Conservation (phyloP, 257 asterid genomes). For the Nicotiana attenuata region DNA sequence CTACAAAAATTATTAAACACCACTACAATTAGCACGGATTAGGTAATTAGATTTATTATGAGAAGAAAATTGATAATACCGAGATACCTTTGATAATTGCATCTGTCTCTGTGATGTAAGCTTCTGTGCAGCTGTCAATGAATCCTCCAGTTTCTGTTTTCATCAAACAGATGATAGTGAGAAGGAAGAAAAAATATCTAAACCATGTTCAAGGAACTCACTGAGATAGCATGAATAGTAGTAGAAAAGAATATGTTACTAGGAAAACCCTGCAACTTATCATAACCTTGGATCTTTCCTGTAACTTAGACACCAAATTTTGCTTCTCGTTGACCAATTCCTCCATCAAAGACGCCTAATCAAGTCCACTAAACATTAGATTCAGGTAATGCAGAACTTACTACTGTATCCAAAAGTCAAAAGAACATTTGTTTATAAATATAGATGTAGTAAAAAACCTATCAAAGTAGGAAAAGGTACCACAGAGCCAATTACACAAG, state of each 20-base stretch:
- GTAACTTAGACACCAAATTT: slow-evolving; percentile 42
- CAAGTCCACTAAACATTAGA: slow-evolving; percentile 10
- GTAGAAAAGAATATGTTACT: background rate
- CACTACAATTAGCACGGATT: slow-evolving; percentile 3
- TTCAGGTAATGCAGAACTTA: background rate
- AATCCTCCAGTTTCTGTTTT: slow-evolving; percentile 64
- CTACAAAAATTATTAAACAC: slow-evolving; percentile 36
- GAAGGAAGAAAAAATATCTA: slow-evolving; percentile 11
- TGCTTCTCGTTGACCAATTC: slow-evolving; percentile 48
- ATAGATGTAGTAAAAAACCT: background rate
- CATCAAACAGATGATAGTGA: slow-evolving; percentile 13
- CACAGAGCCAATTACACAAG: background rate
- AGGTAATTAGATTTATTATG: slow-evolving; percentile 4
- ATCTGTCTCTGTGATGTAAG: slow-evolving; percentile 47
- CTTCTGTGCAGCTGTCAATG: slow-evolving; percentile 48
- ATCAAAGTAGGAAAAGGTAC: background rate
- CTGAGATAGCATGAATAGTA: background rate
- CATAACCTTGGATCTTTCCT: slow-evolving; percentile 58
- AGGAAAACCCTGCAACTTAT: slow-evolving; percentile 5
- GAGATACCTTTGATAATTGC: slow-evolving; percentile 62
- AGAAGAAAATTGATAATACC: background rate
- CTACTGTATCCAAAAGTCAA: background rate
- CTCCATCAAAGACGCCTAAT: slow-evolving; percentile 59
- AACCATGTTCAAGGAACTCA: slow-evolving; percentile 8
- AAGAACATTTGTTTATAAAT: background rate